Conservation (phyloP, 768 basidiomycete species). For the Plicaturopsis crispa region DNA sequence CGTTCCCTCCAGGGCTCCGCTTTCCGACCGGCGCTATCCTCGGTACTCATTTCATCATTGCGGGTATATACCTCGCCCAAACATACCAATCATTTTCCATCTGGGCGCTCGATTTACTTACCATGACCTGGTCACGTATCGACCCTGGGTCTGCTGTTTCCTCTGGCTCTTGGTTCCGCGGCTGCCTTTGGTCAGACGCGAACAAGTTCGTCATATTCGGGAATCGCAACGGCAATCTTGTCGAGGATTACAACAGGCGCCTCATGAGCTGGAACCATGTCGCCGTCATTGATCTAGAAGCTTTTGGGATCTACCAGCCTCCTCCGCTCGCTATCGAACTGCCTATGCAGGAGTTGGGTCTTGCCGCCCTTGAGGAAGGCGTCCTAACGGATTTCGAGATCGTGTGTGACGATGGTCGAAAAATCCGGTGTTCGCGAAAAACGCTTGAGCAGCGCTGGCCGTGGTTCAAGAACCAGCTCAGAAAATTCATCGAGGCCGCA, state of each 20-base stretch:
- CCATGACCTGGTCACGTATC: constrained; percentile 81
- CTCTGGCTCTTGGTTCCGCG: constrained; percentile 92
- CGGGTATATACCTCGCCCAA: constrained; percentile 92
- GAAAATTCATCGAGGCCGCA: constrained; percentile 51
- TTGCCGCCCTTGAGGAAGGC: constrained; percentile 76
- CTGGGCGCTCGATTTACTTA: constrained; percentile 85
- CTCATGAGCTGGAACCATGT: constrained; percentile 90
- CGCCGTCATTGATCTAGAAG: constrained; percentile 84
- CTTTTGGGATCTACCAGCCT: constrained; percentile 93
- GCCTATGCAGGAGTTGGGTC: constrained; percentile 76
- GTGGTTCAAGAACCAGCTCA: constrained; percentile 81
- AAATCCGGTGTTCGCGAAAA: constrained; percentile 73
- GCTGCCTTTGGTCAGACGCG: constrained; percentile 76
- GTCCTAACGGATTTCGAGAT: constrained; percentile 88
- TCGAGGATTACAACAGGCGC: constrained; percentile 89
- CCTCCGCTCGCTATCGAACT: constrained; percentile 60
- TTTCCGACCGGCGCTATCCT: constrained; percentile 94
- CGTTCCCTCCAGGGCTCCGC: constrained; percentile 89
- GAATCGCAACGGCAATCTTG: constrained; percentile 79
- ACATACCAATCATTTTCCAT: constrained; percentile 93
- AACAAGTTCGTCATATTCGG: constrained; percentile 91
- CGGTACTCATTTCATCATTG: constrained; percentile 87
- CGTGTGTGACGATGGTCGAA: constrained; percentile 84
- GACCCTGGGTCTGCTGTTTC: constrained; percentile 83
- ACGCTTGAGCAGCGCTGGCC: constrained; percentile 90